Evolutionary conservation across 2,329 filamentous ascomycete species (phyloP).

Genomic region (Xylaria sp.): DNA sequence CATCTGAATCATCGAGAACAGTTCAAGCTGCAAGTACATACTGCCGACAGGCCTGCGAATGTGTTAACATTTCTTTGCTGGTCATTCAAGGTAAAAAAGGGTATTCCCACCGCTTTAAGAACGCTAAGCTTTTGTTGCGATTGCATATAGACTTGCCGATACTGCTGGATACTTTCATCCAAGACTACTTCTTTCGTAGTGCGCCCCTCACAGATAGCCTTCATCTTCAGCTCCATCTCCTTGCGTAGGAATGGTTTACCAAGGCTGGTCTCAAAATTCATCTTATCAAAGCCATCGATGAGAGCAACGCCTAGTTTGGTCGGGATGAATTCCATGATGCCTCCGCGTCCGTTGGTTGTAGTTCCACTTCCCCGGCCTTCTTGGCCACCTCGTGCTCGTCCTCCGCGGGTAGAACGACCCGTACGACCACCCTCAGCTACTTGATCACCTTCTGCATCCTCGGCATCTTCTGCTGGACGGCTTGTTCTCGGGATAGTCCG

Average conservation of each 20-base stretch:
- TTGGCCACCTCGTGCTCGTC: constrained; percentile 58
- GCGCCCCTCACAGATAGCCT: constrained; percentile 90
- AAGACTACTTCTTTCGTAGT: constrained; percentile 80
- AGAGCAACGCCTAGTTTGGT: constrained; percentile 91
- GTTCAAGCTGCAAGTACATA: constrained; percentile 57
- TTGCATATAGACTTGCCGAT: constrained; percentile 85
- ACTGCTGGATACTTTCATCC: constrained; percentile 84
- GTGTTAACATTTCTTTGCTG: constrained; percentile 27
- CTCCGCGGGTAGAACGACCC: constrained; percentile 61
- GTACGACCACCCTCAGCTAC: constrained; percentile 55
- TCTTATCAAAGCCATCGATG: constrained; percentile 92
- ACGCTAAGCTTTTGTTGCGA: constrained; percentile 79
- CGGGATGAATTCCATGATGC: constrained; percentile 88
- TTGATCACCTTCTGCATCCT: constrained; percentile 54
- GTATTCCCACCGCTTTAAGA: constrained; percentile 65
- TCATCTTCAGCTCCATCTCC: constrained; percentile 98
- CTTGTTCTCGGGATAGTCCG: constrained; percentile 65
- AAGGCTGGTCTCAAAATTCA: constrained; percentile 91
- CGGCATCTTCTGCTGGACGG: constrained; percentile 52
- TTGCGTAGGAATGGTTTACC: constrained; percentile 96
- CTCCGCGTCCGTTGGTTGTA: constrained; percentile 56
- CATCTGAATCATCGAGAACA: constrained; percentile 1
- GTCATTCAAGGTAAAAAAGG: not conserved
- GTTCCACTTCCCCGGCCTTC: constrained; percentile 50
- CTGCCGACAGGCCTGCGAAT: constrained; percentile 62